Evolutionary conservation across 352 stramenopile species (phyloP), one percentile per base, ranked within the genome.

Genomic region (Pythium guiyangense): DNA sequence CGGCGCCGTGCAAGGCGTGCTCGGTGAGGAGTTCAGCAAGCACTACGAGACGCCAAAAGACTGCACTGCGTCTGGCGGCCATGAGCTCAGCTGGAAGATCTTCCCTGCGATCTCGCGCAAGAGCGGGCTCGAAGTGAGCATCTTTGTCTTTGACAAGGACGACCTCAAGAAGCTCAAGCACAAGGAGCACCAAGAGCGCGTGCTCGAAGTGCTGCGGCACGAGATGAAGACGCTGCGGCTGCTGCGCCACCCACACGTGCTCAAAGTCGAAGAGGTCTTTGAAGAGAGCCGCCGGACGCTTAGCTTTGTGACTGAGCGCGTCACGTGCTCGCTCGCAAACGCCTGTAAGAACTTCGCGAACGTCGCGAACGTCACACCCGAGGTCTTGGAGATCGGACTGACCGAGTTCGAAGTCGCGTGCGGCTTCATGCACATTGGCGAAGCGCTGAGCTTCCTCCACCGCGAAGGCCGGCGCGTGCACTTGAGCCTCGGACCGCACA

Each of bases 231-330:
- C 79, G 52, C 61, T 93, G 49, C 83, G 87, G 0, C 52, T 96
- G 56, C 71, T 96, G 60, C 86, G 88, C 22, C 86, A 96, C 59
- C 86, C 88, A 49, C 80, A 94, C 53, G 86, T 96, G 67, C 78
- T 97, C 57, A 94, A 96, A 58, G 86, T 94, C 45, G 87, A 94
- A 60, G 89, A 97, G 62, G 82, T 95, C 27, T 94, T 91, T 64
- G 89, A 97, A 47, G 88, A 94, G 57, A 91, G 70, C 45, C 76
- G 85, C 18, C 84, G 86, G 53, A 87, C 84, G 52, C 72, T 97
- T 29, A 88, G 83, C 49, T 97, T 97, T 64, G 89, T 96, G 37
- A 96, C 89, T 5, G 89, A 97, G 63, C 85, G 87, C 35, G 73
- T 97, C 47, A 92, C 79, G 22, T 97, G 87, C 66, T 97, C 89